Conservation (phyloP, 2,329 filamentous ascomycete species). For the Fusarium anguioides region DNA sequence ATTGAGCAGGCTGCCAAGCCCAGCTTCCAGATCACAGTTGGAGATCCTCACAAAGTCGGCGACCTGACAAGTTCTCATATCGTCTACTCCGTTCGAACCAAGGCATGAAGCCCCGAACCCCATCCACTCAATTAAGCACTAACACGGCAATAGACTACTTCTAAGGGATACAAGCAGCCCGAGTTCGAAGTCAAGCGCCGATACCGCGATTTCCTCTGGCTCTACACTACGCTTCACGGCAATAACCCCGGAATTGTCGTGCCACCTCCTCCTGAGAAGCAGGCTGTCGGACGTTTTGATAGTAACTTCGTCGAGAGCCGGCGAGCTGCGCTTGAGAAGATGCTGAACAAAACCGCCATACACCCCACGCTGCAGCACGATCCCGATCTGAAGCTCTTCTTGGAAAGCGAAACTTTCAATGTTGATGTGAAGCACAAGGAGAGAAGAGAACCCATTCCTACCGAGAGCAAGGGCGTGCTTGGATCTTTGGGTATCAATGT, state of each 20-base stretch:
- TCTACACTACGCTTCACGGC: conserved; percentile 92
- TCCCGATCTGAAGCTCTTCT: conserved; percentile 91
- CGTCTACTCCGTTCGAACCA: conserved; percentile 94
- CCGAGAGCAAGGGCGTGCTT: conserved; percentile 93
- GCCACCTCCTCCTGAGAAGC: conserved; percentile 96
- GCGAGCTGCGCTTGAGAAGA: conserved; percentile 91
- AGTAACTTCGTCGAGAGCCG: conserved; percentile 95
- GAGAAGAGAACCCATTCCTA: conserved; percentile 83
- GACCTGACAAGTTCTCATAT: conserved; percentile 97
- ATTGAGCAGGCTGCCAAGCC: conserved; percentile 95
- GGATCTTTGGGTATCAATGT: conserved; percentile 84
- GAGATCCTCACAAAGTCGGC: conserved; percentile 97
- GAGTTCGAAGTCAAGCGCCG: conserved; percentile 94
- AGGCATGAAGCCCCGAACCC: conserved; percentile 62
- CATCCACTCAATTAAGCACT: not conserved
- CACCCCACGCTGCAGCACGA: conserved; percentile 94
- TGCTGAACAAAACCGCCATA: conserved; percentile 94
- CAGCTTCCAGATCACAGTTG: conserved; percentile 88
- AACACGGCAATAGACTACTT: conserved; percentile 75
- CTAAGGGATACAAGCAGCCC: conserved; percentile 91
- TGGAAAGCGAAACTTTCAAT: conserved; percentile 96
- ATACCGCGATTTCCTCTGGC: conserved; percentile 97
- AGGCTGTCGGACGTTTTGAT: conserved; percentile 95
- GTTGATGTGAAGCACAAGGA: conserved; percentile 98
- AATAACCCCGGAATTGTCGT: conserved; percentile 97